Evolutionary conservation across 441 rosid genomes (phyloP).

Genomic region (Erodium trifolium): DNA sequence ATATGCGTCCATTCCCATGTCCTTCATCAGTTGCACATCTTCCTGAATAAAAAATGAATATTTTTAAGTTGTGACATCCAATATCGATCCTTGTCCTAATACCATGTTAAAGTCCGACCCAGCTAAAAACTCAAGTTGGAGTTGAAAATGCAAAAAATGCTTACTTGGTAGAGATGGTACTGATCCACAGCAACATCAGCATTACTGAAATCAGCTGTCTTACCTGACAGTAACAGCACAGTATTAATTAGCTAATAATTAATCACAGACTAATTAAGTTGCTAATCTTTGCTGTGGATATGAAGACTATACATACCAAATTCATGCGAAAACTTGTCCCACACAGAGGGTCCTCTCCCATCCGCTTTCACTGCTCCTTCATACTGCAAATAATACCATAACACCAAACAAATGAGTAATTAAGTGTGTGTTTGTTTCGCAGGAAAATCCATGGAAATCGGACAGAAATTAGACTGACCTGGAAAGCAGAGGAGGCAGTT

Average conservation of each 20-base stretch:
- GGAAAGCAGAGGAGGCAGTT: slow-evolving; percentile 90
- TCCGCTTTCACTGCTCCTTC: slow-evolving; percentile 93
- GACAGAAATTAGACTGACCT: slow-evolving; percentile 33
- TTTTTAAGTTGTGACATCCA: too few relatives aligned
- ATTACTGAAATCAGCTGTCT: slow-evolving; percentile 52
- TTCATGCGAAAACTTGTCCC: slow-evolving; percentile 86
- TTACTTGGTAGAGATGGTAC: slow-evolving; percentile 58
- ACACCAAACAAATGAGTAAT: too few relatives aligned
- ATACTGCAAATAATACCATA: slow-evolving; percentile 32
- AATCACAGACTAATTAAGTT: neutral
- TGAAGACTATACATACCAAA: slow-evolving; percentile 30
- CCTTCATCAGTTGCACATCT: slow-evolving; percentile 68
- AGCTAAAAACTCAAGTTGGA: too few relatives aligned
- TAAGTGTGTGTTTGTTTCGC: too few relatives aligned
- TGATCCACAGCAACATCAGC: slow-evolving; percentile 92
- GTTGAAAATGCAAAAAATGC: too few relatives aligned
- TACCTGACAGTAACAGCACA: slow-evolving; percentile 30
- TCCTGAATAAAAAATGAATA: slow-evolving; percentile 27
- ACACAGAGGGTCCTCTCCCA: slow-evolving; percentile 74
- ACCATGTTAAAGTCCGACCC: too few relatives aligned
- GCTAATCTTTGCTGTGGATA: too few relatives aligned
- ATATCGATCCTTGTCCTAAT: too few relatives aligned
- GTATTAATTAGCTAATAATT: too few relatives aligned
- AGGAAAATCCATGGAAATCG: too few relatives aligned
- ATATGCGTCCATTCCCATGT: slow-evolving; percentile 69